Conservation (phyloP, 2,329 filamentous ascomycete species). For the Talaromyces pinophilus region DNA sequence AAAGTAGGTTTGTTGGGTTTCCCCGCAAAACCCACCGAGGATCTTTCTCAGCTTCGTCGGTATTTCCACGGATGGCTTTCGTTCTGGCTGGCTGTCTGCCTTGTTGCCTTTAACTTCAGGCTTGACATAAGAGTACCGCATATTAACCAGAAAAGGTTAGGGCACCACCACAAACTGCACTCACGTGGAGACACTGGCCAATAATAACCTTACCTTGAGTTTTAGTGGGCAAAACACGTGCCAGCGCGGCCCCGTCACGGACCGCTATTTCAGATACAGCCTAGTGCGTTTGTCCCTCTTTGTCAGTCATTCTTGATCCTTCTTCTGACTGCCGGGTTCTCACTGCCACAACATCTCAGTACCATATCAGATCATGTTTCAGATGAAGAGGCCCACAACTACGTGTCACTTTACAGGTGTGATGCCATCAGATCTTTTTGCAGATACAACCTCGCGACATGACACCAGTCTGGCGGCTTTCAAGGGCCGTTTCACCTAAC, state of each 20-base stretch:
- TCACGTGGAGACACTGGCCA: neutral
- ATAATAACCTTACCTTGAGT: neutral
- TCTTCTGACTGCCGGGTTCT: neutral
- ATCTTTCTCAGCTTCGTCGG: neutral
- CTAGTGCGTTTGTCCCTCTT: neutral
- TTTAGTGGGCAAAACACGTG: neutral
- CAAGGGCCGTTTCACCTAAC: neutral
- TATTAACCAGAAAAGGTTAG: neutral
- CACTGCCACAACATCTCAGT: neutral
- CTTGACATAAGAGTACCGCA: neutral
- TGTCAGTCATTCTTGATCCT: neutral
- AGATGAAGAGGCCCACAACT: neutral
- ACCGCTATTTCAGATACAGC: neutral
- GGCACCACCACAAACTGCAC: neutral
- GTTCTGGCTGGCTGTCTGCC: neutral
- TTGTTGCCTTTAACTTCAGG: slow-evolving; percentile 11
- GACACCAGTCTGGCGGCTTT: neutral
- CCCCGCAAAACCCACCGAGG: slow-evolving; percentile 14
- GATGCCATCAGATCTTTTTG: neutral
- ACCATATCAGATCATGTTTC: neutral
- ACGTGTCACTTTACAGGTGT: neutral
- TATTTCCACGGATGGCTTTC: slow-evolving; percentile 4
- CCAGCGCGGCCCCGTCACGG: neutral
- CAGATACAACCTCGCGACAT: neutral
- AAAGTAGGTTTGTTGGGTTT: neutral